phyloP scores from a whole-genome alignment of 495 filamentous ascomycete species.

The Podospora anserina region DNA sequence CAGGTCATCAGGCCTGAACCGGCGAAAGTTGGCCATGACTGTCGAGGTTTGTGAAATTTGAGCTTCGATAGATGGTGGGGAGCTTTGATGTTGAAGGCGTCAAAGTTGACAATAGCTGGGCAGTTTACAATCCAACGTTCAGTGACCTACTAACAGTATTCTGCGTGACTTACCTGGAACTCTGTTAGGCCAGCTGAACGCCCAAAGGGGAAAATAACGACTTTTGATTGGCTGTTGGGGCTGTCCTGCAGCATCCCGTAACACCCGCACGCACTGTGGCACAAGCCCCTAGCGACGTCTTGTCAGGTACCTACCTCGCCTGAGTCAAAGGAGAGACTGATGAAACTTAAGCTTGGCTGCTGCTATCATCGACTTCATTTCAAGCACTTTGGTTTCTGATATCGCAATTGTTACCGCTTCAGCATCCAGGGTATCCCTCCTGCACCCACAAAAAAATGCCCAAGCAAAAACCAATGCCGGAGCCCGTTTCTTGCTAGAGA shows the following conservation, averaged over 20 bases:
- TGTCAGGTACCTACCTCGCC: not conserved
- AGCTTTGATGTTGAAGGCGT: slow-evolving; percentile 8
- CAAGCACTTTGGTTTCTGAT: not conserved
- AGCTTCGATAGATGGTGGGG: not conserved
- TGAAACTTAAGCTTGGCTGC: not conserved
- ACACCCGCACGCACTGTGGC: not conserved
- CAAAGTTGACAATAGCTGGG: slow-evolving; percentile 7
- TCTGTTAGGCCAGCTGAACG: not conserved
- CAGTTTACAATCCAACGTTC: not conserved
- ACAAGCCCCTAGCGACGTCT: not conserved
- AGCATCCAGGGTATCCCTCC: not conserved
- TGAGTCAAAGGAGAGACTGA: not conserved
- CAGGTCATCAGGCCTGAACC: slow-evolving; percentile 45
- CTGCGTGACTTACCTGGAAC: too few species aligned
- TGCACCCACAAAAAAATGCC: not conserved
- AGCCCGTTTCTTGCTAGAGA: not conserved
- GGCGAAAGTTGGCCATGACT: slow-evolving; percentile 46
- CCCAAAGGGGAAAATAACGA: not conserved
- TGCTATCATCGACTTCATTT: not conserved
- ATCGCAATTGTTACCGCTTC: not conserved
- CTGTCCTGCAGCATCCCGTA: not conserved
- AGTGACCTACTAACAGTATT: not conserved
- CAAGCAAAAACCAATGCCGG: not conserved
- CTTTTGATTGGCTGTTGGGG: not conserved
- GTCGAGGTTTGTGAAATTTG: not conserved